Evolutionary conservation across 495 filamentous ascomycete species (phyloP).

Genomic region (Penicillium antarcticum): DNA sequence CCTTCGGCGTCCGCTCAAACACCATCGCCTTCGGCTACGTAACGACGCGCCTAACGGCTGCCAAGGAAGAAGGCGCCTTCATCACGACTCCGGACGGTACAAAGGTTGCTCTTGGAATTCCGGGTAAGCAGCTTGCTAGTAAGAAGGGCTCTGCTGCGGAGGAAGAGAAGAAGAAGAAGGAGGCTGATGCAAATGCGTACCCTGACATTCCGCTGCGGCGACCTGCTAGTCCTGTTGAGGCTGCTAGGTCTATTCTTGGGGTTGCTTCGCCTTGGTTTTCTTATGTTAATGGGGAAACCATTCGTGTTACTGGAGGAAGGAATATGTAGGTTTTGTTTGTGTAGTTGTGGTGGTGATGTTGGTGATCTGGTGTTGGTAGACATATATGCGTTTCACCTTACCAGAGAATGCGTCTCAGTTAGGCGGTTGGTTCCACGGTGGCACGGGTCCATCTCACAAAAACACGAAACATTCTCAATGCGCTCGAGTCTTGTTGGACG

Average conservation of each 20-base stretch:
- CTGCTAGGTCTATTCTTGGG: conserved; percentile 73
- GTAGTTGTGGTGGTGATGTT: background rate
- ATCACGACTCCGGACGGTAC: conserved; percentile 71
- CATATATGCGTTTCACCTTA: too few relatives aligned
- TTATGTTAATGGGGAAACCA: conserved; percentile 82
- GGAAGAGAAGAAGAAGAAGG: conserved; percentile 15
- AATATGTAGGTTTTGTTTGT: conserved; percentile 58
- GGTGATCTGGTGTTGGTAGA: too few relatives aligned
- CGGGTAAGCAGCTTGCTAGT: conserved; percentile 48
- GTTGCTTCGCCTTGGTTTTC: conserved; percentile 75
- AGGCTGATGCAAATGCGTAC: conserved; percentile 30
- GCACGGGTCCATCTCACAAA: background rate
- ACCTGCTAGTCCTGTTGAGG: conserved; percentile 73
- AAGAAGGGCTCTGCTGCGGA: conserved; percentile 29
- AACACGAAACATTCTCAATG: conserved; percentile 11
- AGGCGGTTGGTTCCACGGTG: conserved; percentile 9
- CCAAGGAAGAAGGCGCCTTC: conserved; percentile 77
- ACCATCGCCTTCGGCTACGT: conserved; percentile 82
- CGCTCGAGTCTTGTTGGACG: conserved; percentile 3
- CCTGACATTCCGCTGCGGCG: conserved; percentile 73
- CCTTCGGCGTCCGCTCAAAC: conserved; percentile 79
- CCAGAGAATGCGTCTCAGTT: too few relatives aligned
- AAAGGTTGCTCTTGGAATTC: conserved; percentile 77
- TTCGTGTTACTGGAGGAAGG: conserved; percentile 77
- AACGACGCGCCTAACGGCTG: conserved; percentile 69